Percentiles rank a stretch among this genome's conserved stretches.
Evolutionary conservation across 768 basidiomycete species (phyloP).

Genomic region (Boletus insuetus): DNA sequence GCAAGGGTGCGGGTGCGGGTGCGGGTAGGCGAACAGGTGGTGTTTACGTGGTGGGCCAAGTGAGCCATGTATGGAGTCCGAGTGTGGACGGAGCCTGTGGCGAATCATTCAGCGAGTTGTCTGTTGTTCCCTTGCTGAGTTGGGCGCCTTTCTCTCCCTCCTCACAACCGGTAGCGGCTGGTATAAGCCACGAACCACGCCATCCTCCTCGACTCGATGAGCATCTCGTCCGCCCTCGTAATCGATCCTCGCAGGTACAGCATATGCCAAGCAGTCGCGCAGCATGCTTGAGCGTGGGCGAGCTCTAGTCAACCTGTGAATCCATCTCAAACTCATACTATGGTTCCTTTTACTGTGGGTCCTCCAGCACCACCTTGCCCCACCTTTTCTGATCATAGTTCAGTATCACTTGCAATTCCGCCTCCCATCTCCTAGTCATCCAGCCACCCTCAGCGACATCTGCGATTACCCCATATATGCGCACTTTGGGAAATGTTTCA

Average conservation of each 20-base stretch:
- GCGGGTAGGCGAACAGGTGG: constrained; percentile 39
- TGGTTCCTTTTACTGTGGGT: no score
- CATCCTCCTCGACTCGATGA: constrained; percentile 53
- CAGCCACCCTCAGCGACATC: no score
- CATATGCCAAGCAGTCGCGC: constrained; percentile 62
- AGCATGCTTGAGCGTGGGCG: constrained; percentile 57
- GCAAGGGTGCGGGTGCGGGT: constrained; percentile 6
- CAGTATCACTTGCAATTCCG: no score
- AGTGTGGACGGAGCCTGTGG: constrained; percentile 31
- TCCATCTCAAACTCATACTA: no score
- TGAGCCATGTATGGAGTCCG: constrained; percentile 95
- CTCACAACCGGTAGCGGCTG: constrained; percentile 43
- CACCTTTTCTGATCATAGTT: no score
- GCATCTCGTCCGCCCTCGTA: constrained; percentile 70
- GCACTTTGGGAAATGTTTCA: no score
- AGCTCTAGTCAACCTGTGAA: no score
- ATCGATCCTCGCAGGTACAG: constrained; percentile 50
- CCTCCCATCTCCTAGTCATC: no score
- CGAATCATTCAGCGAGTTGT: constrained; percentile 55
- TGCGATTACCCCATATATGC: no score
- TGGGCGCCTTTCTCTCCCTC: no score
- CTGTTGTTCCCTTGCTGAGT: background rate
- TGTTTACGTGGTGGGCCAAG: constrained; percentile 84
- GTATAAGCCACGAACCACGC: constrained; percentile 59
- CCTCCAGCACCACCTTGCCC: no score